Percentiles rank a stretch among this genome's conserved stretches.
These are phyloP conservation scores for Oryza meyeriana DNA, from an alignment of 176 grass and related monocot species.

Conservation along the genomic window DNA sequence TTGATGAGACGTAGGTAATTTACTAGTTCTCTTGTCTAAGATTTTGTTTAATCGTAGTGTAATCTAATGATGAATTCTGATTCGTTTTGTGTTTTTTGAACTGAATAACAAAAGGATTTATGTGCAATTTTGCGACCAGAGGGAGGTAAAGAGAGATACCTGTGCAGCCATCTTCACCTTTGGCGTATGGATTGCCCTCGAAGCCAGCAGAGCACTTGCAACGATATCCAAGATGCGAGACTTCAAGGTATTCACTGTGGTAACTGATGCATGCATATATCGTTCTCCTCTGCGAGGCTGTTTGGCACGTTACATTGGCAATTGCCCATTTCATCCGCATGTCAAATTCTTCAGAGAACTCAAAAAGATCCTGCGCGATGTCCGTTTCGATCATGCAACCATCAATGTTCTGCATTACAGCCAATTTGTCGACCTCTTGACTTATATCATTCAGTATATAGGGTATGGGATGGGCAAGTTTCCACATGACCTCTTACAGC, in stretches of 20 bases:
- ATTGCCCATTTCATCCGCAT: conserved; percentile 21
- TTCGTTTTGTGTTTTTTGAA: no score
- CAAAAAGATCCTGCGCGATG: neutral
- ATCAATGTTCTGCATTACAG: fast-evolving
- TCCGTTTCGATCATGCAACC: no score
- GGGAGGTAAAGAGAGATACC: neutral
- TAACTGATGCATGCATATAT: neutral
- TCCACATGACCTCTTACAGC: no score
- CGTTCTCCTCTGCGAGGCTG: fast-evolving
- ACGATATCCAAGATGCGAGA: neutral
- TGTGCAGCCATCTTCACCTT: neutral
- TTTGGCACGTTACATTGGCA: neutral
- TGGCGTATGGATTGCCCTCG: conserved; percentile 44
- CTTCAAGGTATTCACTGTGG: neutral
- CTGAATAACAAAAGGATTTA: no score
- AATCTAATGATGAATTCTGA: no score
- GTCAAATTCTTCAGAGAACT: neutral
- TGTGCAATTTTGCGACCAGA: no score
- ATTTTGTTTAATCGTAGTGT: no score
- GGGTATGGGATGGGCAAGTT: no score
- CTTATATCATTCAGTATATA: neutral
- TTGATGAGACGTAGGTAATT: no score
- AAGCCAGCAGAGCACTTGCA: conserved; percentile 35
- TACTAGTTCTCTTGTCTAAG: no score
- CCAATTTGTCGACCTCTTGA: fast-evolving